These are phyloP conservation scores for Aspergillus coremiiformis DNA, from an alignment of 495 filamentous ascomycete genomes.

Conservation along the genomic window DNA sequence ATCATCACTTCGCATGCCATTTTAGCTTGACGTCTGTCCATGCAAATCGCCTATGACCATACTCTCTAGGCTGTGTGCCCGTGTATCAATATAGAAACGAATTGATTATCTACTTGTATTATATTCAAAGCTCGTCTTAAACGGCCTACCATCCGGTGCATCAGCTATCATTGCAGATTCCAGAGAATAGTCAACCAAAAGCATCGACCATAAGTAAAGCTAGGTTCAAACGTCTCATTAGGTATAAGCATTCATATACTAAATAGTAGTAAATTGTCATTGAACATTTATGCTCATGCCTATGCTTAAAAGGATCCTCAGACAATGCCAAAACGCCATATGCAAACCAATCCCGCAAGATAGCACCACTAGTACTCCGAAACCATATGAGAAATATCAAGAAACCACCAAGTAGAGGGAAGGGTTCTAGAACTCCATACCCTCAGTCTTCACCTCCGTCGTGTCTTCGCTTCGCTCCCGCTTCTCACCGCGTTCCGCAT, in stretches of 20 bases:
- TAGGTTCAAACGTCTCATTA: background rate
- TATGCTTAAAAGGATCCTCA: background rate
- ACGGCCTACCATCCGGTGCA: background rate
- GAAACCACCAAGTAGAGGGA: background rate
- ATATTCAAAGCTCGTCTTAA: background rate
- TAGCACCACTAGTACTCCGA: background rate
- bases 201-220: too few species aligned
- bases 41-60: background rate
- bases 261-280: background rate
- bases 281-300: background rate
- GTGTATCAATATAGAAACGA: slow-evolving; percentile 22
- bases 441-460: slow-evolving; percentile 42
- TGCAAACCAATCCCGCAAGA: background rate
- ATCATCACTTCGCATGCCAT: background rate
- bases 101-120: slow-evolving; percentile 11
- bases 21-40: slow-evolving; percentile 2
- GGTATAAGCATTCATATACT: background rate
- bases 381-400: background rate
- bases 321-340: background rate
- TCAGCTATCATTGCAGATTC: background rate
- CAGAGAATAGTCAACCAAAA: too few species aligned
- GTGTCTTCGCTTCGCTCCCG: slow-evolving; percentile 60
- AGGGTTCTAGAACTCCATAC: slow-evolving; percentile 44
- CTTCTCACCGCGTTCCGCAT: slow-evolving; percentile 69
- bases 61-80: slow-evolving; percentile 1